Evolutionary conservation across 371 early-diverging fungal species (phyloP), one percentile per base, ranked within the genome.

Genomic region (Dentiscutata heterogama): DNA sequence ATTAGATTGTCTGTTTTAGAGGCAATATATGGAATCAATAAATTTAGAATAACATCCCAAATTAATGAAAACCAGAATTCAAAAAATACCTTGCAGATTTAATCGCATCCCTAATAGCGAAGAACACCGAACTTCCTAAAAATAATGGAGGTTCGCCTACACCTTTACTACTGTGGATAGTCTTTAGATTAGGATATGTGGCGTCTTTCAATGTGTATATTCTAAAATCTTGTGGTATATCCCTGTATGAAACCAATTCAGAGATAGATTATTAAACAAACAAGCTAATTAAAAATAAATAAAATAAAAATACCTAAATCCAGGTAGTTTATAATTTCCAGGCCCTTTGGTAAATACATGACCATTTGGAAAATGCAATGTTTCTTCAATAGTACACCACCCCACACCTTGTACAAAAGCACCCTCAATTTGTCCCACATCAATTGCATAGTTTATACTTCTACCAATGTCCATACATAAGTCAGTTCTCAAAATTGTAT

Each of bases 71-170:
- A 8, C 56, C 14, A 20, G 20, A 58, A n/a, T 61, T 81, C 81
- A 75, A 46, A 22, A 87, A 85, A 64, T 84, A 80, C 81, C 93
- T 82, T 11, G 92, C 92, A 67, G 90, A 88, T 86, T 89, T 81
- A 27, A 94, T 84, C 0, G 96, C 96, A 39, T 95, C 91, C 0
- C 93, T 86, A 72, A 95, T 88, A 13, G 96, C 95, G 86, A 90
- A 94, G 77, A 90, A 91, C 13, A 94, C 94, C 2, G 92, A 89
- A 0, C 92, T 84, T 13, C 94, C 95, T 76, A 95, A 82, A 88
- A 94, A 94, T 75, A 95, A 83, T 50, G 96, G 96, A 31, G 95
- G 96, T 84, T 95, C 96, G 11, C 96, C 96, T 29, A 95, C 90
- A 65, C 93, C 96, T 88, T 95, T 95, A 72, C 91, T 91, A 65